Conservation (phyloP, 495 filamentous ascomycete genomes). For the Penicillium psychrofluorescens region DNA sequence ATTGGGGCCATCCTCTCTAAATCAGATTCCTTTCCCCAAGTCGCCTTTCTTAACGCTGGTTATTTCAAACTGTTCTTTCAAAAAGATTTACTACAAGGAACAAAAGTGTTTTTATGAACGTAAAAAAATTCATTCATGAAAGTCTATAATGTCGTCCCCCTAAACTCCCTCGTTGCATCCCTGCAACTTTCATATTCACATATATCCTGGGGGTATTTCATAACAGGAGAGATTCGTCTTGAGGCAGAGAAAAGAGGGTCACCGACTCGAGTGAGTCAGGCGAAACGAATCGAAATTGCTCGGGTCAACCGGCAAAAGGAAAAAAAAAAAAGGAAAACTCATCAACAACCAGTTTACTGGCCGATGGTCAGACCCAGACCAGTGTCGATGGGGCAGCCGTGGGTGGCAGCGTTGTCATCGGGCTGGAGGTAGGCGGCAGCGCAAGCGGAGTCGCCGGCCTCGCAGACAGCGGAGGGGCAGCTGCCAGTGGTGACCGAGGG, state of each 20-base stretch:
- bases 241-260: constrained; percentile 8
- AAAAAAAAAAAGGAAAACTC: constrained; percentile 1
- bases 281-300: neutral
- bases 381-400: constrained; percentile 39
- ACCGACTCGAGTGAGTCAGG: constrained; percentile 13
- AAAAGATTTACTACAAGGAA: no score
- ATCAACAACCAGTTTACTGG: constrained; percentile 12
- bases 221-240: neutral
- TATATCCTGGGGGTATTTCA: constrained; percentile 18
- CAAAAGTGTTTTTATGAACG: no score
- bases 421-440: constrained; percentile 35
- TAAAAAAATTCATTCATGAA: no score
- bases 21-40: no score
- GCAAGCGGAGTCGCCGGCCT: constrained; percentile 29
- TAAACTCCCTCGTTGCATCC: constrained; percentile 2
- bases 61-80: no score
- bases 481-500: constrained; percentile 17
- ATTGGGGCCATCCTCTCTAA: no score
- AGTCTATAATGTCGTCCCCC: neutral
- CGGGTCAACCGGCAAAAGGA: constrained; percentile 21
- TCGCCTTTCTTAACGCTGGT: no score
- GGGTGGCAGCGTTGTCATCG: constrained; percentile 35
- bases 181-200: constrained; percentile 4
- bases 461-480: constrained; percentile 34
- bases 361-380: constrained; percentile 30